Conservation (phyloP, 176 grass and related monocot species). For the Zoysia japonica region DNA sequence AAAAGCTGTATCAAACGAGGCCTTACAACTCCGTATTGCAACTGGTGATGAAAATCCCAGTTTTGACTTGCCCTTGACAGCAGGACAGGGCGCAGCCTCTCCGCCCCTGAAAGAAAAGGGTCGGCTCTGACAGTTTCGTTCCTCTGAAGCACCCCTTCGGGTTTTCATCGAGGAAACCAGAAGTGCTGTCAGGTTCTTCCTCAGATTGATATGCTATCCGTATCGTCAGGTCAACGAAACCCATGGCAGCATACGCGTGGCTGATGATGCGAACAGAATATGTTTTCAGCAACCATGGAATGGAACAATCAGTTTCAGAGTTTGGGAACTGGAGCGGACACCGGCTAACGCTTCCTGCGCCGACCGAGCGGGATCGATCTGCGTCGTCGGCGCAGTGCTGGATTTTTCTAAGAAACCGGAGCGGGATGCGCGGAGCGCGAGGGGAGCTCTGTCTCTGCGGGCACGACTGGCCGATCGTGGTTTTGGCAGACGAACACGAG, state of each 20-base stretch:
- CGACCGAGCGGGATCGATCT: not conserved
- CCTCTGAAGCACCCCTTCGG: not conserved
- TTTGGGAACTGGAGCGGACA: not conserved
- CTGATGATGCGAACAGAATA: too few species aligned
- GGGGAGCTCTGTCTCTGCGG: too few species aligned
- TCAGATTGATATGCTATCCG: too few species aligned
- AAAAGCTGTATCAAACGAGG: too few species aligned
- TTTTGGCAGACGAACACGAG: not conserved
- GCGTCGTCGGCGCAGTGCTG: not conserved
- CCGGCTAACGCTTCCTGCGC: not conserved
- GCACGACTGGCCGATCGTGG: not conserved
- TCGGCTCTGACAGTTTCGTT: constrained; percentile 11
- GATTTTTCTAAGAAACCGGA: not conserved
- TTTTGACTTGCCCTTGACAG: not conserved
- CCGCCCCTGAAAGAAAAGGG: constrained; percentile 1
- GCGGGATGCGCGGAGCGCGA: not conserved
- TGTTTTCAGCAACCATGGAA: not conserved
- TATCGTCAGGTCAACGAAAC: not conserved
- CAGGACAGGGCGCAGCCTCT: not conserved
- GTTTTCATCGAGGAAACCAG: not conserved
- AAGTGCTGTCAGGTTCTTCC: too few species aligned
- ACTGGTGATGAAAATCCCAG: not conserved
- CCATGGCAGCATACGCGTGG: too few species aligned
- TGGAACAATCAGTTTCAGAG: too few species aligned
- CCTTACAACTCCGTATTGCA: too few species aligned